Evolutionary conservation across 2,329 filamentous ascomycete species (phyloP).

Genomic region (Dactylonectria macrodidyma): DNA sequence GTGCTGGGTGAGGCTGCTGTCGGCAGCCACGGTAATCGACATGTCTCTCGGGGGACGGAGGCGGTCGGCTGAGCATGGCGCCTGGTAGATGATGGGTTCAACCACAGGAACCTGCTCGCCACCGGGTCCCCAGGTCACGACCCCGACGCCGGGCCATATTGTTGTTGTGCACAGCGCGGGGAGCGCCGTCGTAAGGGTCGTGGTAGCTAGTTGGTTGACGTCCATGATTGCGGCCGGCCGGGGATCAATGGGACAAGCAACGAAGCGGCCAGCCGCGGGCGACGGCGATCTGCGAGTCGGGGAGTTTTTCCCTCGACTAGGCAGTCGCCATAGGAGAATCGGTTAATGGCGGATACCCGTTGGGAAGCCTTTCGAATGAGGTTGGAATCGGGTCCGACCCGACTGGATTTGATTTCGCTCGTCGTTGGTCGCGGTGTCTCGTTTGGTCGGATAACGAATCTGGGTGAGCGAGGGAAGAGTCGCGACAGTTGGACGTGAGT

Average conservation of each 20-base stretch:
- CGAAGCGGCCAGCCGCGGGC: slow-evolving; percentile 47
- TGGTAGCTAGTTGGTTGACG: slow-evolving; percentile 39
- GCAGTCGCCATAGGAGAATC: slow-evolving; percentile 40
- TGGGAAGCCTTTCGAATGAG: slow-evolving; percentile 9
- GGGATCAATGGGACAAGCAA: slow-evolving; percentile 37
- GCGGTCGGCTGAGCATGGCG: slow-evolving; percentile 49
- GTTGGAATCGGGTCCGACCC: slow-evolving; percentile 6
- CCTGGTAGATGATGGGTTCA: slow-evolving; percentile 69
- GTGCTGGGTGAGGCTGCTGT: slow-evolving; percentile 51
- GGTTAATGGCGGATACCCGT: neutral
- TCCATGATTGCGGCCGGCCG: slow-evolving; percentile 48
- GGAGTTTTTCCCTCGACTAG: slow-evolving; percentile 32
- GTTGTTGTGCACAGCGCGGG: slow-evolving; percentile 58
- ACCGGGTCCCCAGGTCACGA: slow-evolving; percentile 66
- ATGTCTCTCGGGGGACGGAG: slow-evolving; percentile 40
- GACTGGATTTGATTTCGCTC: slow-evolving; percentile 18
- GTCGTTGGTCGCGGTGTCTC: slow-evolving; percentile 19
- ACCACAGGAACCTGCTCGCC: slow-evolving; percentile 70
- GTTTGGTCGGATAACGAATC: neutral
- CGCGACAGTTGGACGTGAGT: slow-evolving; percentile 1
- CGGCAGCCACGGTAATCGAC: slow-evolving; percentile 58
- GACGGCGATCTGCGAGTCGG: slow-evolving; percentile 41
- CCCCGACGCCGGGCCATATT: slow-evolving; percentile 60
- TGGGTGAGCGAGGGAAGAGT: slow-evolving; percentile 6
- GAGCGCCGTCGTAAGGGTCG: slow-evolving; percentile 49